Evolutionary conservation across 2,329 filamentous ascomycete genomes (phyloP).

Genomic region (Colletotrichum tropicicola): DNA sequence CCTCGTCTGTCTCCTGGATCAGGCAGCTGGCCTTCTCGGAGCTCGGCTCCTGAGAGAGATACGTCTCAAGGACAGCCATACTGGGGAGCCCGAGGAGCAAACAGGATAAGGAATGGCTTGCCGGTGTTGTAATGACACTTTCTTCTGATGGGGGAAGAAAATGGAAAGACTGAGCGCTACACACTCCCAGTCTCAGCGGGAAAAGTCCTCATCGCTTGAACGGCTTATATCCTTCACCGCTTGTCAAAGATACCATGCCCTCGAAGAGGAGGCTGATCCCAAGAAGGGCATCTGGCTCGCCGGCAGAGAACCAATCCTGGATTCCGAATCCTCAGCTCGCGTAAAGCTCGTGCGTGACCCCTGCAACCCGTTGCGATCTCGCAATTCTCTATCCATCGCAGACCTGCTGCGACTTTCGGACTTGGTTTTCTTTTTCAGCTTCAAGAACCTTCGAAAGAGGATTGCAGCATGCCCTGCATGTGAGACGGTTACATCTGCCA

Average conservation of each 20-base stretch:
- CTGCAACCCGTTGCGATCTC: neutral
- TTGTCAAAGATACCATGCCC: neutral
- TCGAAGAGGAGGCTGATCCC: neutral
- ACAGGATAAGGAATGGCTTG: neutral
- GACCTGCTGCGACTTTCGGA: neutral
- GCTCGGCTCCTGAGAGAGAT: neutral
- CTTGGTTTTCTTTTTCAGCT: neutral
- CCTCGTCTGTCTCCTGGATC: constrained; percentile 10
- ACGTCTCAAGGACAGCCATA: neutral
- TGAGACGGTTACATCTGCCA: constrained; percentile 27
- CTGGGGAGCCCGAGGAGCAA: neutral
- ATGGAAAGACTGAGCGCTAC: neutral
- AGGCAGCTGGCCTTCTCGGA: neutral
- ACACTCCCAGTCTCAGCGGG: neutral
- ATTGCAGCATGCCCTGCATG: constrained; percentile 10
- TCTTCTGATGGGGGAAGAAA: neutral
- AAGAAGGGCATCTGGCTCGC: neutral
- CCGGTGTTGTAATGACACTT: too few species aligned
- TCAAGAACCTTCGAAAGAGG: neutral
- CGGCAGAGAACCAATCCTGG: neutral
- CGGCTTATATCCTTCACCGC: constrained; percentile 8
- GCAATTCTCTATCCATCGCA: neutral
- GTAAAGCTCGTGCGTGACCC: neutral
- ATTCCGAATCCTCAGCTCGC: neutral
- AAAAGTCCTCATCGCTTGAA: neutral